Evolutionary conservation across 345 rosid genomes (phyloP).

Genomic region (Pseudoturritis turrita): DNA sequence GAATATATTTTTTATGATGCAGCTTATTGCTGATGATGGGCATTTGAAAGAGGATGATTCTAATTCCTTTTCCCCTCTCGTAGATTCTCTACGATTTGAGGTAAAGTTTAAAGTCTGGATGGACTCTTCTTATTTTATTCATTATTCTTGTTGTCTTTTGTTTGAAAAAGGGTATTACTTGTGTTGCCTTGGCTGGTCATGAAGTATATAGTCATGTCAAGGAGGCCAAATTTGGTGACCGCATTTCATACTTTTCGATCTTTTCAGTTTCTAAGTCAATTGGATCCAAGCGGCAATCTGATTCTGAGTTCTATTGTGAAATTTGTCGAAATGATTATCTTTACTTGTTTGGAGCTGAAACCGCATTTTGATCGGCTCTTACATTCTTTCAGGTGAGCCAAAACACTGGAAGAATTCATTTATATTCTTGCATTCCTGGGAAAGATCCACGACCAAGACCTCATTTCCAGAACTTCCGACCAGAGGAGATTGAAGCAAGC

Average conservation of each 20-base stretch:
- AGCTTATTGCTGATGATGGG: slow-evolving; percentile 26
- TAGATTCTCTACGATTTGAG: slow-evolving; percentile 70
- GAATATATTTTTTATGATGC: background rate
- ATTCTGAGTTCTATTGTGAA: background rate
- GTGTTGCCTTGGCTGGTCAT: background rate
- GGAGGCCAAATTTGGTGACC: slow-evolving; percentile 21
- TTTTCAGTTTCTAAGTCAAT: background rate
- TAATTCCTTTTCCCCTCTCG: slow-evolving; percentile 30
- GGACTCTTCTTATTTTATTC: background rate
- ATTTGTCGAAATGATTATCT: background rate
- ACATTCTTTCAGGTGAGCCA: slow-evolving; percentile 65
- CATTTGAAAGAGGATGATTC: slow-evolving; percentile 34
- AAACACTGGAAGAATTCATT: slow-evolving; percentile 86
- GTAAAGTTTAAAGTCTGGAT: slow-evolving; percentile 36
- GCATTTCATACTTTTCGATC: background rate
- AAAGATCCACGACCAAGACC: slow-evolving; percentile 77
- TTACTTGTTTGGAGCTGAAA: slow-evolving; percentile 2
- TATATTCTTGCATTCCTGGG: slow-evolving; percentile 71
- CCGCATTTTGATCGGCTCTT: background rate
- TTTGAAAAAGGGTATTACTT: no score
- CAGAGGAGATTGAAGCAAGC: slow-evolving; percentile 63
- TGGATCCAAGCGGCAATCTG: slow-evolving; percentile 2
- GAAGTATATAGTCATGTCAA: background rate
- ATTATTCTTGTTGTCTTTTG: background rate
- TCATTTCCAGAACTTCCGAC: slow-evolving; percentile 69